A percentile compares a stretch with the other conserved stretches of the same genome.
Evolutionary conservation across 208 protist species (phyloP).

Genomic region (Wallacemonas collosoma): DNA sequence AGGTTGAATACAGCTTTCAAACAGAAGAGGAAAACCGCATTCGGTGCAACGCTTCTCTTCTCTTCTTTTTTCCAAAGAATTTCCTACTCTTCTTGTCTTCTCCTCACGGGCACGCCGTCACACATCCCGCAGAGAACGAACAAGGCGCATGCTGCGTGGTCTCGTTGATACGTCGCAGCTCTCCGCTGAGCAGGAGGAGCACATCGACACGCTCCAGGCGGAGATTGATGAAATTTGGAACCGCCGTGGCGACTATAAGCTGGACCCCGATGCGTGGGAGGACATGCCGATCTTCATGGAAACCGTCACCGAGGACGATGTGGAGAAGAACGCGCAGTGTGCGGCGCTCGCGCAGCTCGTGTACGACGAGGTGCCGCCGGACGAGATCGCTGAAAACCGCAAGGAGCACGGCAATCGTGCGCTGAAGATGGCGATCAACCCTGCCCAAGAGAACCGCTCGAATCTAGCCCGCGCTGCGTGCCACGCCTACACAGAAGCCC

Average conservation of each 20-base stretch:
- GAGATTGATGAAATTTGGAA: slow-evolving; percentile 91
- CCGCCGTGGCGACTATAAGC: slow-evolving; percentile 79
- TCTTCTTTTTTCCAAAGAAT: neutral
- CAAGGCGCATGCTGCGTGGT: slow-evolving; percentile 33
- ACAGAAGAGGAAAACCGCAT: neutral
- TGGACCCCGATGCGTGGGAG: slow-evolving; percentile 87
- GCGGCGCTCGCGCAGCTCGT: slow-evolving; percentile 81
- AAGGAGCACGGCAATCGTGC: slow-evolving; percentile 87
- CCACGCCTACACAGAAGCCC: slow-evolving; percentile 85
- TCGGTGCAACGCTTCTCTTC: neutral
- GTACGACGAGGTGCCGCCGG: slow-evolving; percentile 83
- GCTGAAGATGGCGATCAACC: slow-evolving; percentile 77
- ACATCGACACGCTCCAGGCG: slow-evolving; percentile 74
- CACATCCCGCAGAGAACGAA: neutral
- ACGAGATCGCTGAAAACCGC: slow-evolving; percentile 83
- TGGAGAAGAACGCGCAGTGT: slow-evolving; percentile 75
- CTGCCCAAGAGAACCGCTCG: slow-evolving; percentile 67
- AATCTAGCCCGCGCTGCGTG: slow-evolving; percentile 81
- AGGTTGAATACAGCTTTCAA: neutral
- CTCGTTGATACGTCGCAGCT: slow-evolving; percentile 35
- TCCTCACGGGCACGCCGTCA: neutral
- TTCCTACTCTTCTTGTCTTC: slow-evolving; percentile 5
- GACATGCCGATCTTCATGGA: slow-evolving; percentile 92
- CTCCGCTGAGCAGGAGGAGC: slow-evolving; percentile 53
- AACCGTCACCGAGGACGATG: slow-evolving; percentile 79